Evolutionary conservation across 257 asterid genomes (phyloP), one percentile per base, ranked within the genome.

Genomic region (Solanum tarijense): DNA sequence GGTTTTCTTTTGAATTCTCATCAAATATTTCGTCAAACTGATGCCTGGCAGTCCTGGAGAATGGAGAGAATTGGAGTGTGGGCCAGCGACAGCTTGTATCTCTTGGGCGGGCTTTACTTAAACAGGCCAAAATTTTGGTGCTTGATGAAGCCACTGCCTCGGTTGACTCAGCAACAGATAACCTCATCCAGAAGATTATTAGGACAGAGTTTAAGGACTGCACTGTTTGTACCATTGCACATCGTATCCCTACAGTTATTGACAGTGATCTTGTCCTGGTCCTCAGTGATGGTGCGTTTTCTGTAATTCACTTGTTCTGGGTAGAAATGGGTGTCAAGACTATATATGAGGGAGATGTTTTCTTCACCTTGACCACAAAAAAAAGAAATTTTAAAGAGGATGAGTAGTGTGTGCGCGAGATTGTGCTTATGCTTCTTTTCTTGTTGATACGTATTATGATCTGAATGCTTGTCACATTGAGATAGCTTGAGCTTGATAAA

Each of bases 111-210:
- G 98, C 98, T 36, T 90, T 96, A 87, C 98, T 96, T 72, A 96
- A 95, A 92, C 99, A 96, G 91, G 96, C 99, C 25, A 95, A 92
- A 88, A 95, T 96, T 43, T 86, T 96, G 92, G 99, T 96, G 81
- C 99, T 96, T 21, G 99, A 96, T 87, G 99, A 96, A 92, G 99
- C 99, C 34, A 96, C 99, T 12, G 98, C 99, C 78, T 96, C 99
- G 7, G 99, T 96, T 79, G 98, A 96, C 92, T 94, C 99, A 13
- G 99, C 99, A 83, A 97, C 99, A 27, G 99, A 97, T 89, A 97
- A 97, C 85, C 98, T 97, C 83, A 95, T 97, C 86, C 99, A 97
- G 87, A 97, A 96, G 95, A 96, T 97, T 43, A 95, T 97, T 65
- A 94, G 98, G 92, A 93, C 97, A 0, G 99, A 97, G 89, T 97